Conservation (phyloP, 202 grass and related monocot genomes). For the Zizania palustris region DNA sequence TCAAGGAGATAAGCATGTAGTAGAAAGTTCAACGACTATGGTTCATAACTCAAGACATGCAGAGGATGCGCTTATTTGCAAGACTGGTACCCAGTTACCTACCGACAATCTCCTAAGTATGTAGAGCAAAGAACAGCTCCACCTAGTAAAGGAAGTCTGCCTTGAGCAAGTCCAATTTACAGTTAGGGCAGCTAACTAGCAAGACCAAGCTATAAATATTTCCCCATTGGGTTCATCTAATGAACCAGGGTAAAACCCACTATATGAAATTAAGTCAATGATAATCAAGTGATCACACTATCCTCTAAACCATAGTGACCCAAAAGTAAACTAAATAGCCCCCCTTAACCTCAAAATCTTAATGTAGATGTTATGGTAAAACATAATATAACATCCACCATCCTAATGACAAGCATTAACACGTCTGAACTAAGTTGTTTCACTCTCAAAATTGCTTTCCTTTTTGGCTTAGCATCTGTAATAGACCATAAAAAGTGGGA, state of each 20-base stretch:
- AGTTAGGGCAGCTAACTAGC: slow-evolving; percentile 17
- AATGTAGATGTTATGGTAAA: not conserved
- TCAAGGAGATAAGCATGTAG: slow-evolving; percentile 20
- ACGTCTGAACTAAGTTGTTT: not conserved
- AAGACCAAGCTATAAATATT: slow-evolving; percentile 11
- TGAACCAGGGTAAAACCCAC: not conserved
- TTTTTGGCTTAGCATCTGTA: slow-evolving; percentile 1
- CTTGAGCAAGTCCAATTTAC: slow-evolving; percentile 10
- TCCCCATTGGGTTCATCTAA: slow-evolving; percentile 10
- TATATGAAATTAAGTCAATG: slow-evolving; percentile 22
- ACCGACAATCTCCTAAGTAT: not conserved
- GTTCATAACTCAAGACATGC: slow-evolving; percentile 6
- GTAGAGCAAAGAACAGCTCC: slow-evolving; percentile 3
- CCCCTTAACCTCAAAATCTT: not conserved
- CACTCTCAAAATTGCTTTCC: not conserved
- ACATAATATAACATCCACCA: not conserved
- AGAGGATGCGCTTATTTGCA: slow-evolving; percentile 26
- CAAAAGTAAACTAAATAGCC: slow-evolving; percentile 22
- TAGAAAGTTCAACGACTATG: slow-evolving; percentile 6
- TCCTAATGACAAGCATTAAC: not conserved
- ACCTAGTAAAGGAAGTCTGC: not conserved
- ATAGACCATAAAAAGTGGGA: slow-evolving; percentile 19
- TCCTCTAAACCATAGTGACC: not conserved
- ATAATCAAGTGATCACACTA: slow-evolving; percentile 11
- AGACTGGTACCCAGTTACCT: slow-evolving; percentile 2